Base-by-base conservation (phyloP, 371 early-diverging fungal species). In the Rhizopus arrhizus region DNA sequence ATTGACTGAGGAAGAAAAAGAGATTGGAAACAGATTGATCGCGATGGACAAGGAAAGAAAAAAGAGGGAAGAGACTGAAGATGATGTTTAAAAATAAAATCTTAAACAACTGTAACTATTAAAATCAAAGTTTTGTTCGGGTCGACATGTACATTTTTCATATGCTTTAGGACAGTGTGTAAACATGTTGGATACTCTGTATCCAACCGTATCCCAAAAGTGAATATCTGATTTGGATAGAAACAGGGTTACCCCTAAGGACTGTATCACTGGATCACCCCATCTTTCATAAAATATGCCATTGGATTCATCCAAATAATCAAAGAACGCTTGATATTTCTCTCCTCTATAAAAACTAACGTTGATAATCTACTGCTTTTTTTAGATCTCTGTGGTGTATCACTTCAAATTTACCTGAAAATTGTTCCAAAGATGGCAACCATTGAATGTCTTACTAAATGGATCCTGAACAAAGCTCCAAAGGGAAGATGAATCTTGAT, bases 241-340 rank as follows among this genome's bases (percentile, higher is more conserved):
- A 45, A 75, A 75, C 12, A 75, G 52, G 0, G 68, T 61, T 29
- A 71, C 69, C 22, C 71, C 80, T 13, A 80, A 46, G 5, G 80
- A 61, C 45, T 77, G 77, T 33, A 80, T 73, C 29, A 77, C 56
- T 29, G 75, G 77, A 59, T 80, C 80, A 8, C 77, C 80, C 81
- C 77, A 84, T 73, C 95, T 80, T 66, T 98, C 99, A 73, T 96
- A 96, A 67, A 91, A 98, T 68, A 98, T 96, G 3, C 89, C 95
- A 28, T 92, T 92, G 3, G 82, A 59, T 47, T 75, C 47, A 65
- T 98, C 97, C 45, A 98, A 74, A 56, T 81, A 83, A 31, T 90
- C 73, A 61, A 97, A 96, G 68, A 87, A 94, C 16, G 82, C 75
- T 59, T 78, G 78, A 69, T 96, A 97, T 15, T 82, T 78, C 32